These are phyloP conservation scores for Verbena officinalis DNA, from an alignment of 257 asterid species.

Conservation along the genomic window DNA sequence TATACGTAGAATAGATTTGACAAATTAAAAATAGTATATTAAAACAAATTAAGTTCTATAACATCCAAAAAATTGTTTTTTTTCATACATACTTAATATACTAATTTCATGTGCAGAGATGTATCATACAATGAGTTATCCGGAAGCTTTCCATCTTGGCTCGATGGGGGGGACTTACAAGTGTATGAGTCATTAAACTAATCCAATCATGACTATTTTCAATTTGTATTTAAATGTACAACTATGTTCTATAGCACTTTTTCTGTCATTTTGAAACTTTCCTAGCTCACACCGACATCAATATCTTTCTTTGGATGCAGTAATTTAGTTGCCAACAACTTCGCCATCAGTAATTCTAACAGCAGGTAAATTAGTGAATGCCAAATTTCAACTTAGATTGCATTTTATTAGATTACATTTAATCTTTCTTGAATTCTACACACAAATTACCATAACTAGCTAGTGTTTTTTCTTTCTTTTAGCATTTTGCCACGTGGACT, in stretches of 20 bases:
- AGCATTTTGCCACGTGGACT: slow-evolving; percentile 65
- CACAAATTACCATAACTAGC: not conserved
- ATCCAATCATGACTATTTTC: no score
- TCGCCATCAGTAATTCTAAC: slow-evolving; percentile 45
- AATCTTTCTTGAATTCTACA: not conserved
- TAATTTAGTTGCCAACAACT: slow-evolving; percentile 79
- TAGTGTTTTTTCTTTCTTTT: slow-evolving; percentile 25
- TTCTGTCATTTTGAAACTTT: not conserved
- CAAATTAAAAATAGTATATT: no score
- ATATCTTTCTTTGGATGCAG: slow-evolving; percentile 36
- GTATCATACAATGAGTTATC: slow-evolving; percentile 74
- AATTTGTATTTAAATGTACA: not conserved
- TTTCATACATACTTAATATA: not conserved
- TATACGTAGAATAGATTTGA: no score
- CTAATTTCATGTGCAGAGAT: slow-evolving; percentile 53
- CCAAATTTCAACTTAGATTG: not conserved
- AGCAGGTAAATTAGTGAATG: slow-evolving; percentile 44
- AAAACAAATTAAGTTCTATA: no score
- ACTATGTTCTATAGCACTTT: not conserved
- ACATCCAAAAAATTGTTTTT: no score
- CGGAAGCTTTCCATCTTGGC: slow-evolving; percentile 83
- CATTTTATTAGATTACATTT: not conserved
- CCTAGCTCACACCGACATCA: not conserved
- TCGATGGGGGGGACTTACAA: slow-evolving; percentile 46
- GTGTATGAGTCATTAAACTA: slow-evolving; percentile 46